Evolutionary conservation across 176 grass and related monocot genomes (phyloP), one percentile per base, ranked within the genome.

Genomic region (Aegilops speltoides): DNA sequence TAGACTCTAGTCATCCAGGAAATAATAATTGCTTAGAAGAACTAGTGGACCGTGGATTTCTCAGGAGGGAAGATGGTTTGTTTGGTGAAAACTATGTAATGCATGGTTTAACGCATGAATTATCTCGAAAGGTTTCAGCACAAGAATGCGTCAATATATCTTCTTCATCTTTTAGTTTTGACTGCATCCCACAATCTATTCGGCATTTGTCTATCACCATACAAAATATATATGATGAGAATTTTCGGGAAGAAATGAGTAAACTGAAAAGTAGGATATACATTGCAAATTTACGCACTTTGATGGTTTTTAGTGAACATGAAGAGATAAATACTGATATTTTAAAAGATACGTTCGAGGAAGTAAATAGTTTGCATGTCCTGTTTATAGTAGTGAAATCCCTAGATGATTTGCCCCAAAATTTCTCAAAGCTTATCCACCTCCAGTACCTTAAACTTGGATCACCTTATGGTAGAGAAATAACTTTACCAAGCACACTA

Each of bases 391-490:
- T 1, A 1, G 19, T 69, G 8, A 69, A 11, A 0, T 36, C 8
- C 10, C 8, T 16, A 37, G 17, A 34, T 22, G 50, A 45, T 10
- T 76, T 76, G 0, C 73, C 73, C 19, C 15, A 31, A 0, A 32
- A 22, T 4, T 76, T 76, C 3, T 76, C 45, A 9, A 76, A 76
- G 0, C 45, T 54, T 2, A 52, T 54, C 25, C 73, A 76, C 67
- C 67, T 69, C 17, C 67, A 5, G 10, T 69, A 69, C 67, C 67
- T 69, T 1, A 69, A 11, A 69, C 0, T 69, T 2, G 4, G 32
- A 5, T 69, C 67, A 22, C 6, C 3, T 37, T 2, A 1, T 37
- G 1, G 14, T 2, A 2, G 0, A 17, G 0, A 20, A 4, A 5
- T 69, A 0, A 0, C 8, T 11, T 22, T 69, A 5, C 67, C 67